These are phyloP conservation scores for Malus asiatica DNA, from an alignment of 306 rosid genomes.

Conservation along the genomic window DNA sequence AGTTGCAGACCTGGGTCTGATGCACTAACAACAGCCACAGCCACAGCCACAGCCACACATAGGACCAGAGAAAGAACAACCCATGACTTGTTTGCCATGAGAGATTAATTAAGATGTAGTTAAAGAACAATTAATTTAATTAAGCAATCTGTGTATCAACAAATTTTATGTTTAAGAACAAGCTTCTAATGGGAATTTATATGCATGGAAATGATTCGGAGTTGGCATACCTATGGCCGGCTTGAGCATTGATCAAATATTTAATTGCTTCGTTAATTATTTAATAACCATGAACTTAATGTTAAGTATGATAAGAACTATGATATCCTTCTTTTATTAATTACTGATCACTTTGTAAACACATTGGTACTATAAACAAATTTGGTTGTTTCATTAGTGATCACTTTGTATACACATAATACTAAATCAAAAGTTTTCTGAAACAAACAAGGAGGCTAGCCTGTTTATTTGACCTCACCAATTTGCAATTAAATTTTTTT, in stretches of 20 bases:
- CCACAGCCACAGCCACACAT: neutral
- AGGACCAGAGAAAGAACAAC: neutral
- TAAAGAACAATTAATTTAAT: neutral
- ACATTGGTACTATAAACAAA: neutral
- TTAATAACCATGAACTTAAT: neutral
- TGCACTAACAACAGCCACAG: neutral
- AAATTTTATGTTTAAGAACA: neutral
- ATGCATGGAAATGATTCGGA: neutral
- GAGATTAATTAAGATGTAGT: neutral
- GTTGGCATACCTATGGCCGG: slow-evolving; percentile 15
- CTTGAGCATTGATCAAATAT: neutral
- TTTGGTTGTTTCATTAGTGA: neutral
- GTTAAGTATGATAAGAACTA: neutral
- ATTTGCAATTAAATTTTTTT: neutral
- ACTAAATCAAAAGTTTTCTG: neutral
- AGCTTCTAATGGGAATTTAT: neutral
- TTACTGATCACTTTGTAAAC: too few relatives aligned
- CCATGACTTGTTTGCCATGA: slow-evolving; percentile 2
- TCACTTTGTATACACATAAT: neutral
- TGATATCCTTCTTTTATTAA: neutral
- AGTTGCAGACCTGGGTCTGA: slow-evolving; percentile 12
- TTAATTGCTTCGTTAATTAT: too few relatives aligned
- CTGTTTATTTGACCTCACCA: neutral
- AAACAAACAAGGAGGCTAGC: neutral
- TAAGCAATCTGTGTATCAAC: neutral